phyloP scores from a whole-genome alignment of 768 basidiomycete species.

The Boletus sp. region DNA sequence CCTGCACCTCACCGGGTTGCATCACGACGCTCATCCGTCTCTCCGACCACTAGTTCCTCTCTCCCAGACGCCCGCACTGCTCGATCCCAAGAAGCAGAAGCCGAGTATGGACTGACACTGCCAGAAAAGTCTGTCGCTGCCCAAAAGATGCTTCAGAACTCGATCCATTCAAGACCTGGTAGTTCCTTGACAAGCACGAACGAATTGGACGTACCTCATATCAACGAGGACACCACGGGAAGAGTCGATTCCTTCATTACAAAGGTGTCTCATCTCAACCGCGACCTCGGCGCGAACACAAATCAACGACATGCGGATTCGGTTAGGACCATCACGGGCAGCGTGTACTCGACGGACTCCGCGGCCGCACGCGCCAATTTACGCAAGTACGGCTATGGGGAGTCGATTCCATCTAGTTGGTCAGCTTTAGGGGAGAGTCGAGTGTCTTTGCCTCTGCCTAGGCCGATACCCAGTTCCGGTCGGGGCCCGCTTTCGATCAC shows the following conservation, averaged over 20 bases:
- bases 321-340: conserved; percentile 15
- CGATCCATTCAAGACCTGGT: not conserved
- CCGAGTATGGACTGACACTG: not conserved
- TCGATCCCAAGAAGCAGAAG: not conserved
- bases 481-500: conserved; percentile 1
- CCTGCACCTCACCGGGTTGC: conserved; percentile 17
- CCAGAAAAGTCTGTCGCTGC: not conserved
- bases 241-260: not conserved
- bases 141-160: not conserved
- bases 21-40: conserved; percentile 12
- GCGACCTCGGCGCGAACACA: not conserved
- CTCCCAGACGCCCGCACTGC: not conserved
- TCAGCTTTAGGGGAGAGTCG: conserved; percentile 11
- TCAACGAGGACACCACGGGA: not conserved
- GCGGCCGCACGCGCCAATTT: conserved; percentile 20
- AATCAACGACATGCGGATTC: not conserved
- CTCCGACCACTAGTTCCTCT: not conserved
- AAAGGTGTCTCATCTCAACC: conserved; percentile 8
- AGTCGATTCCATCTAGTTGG: conserved; percentile 24
- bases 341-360: conserved; percentile 27
- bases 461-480: not conserved
- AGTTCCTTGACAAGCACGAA: not conserved
- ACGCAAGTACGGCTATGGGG: conserved; percentile 23
- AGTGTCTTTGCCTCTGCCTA: conserved; percentile 3
- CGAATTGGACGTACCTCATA: not conserved